Evolutionary conservation across 192 early-diverging fungal species (phyloP), one percentile per base, ranked within the genome.

Genomic region (Gaertneriomyces sp.): DNA sequence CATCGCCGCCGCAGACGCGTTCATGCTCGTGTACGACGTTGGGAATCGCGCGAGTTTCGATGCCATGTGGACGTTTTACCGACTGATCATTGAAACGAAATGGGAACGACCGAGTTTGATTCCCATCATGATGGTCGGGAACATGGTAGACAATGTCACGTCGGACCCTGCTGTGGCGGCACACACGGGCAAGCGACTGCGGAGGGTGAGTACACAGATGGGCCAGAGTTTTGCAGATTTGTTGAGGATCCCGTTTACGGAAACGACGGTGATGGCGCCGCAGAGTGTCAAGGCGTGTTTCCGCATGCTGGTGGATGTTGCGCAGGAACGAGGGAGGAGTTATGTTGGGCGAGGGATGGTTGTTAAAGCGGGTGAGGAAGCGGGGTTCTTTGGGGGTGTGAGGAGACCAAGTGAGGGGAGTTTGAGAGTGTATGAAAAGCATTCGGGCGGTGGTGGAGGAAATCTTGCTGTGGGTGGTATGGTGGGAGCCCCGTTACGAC

Each of bases 21-120:
- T 76, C 61, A 69, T 76, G 57, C 58, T 76, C 11, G 68, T 76
- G 0, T 76, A 76, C 67, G 72, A 76, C 54, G 75, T 76, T 0
- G 72, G 66, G 39, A 64, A 72, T 42, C 62, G 63, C 12, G 42
- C 38, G n/a, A 56, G 56, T 8, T 75, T 75, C 45, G 73, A 76
- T 19, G 67, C 63, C 6, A 59, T 76, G 12, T 76, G 73, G 61
- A 45, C 38, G 2, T 70, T 76, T 33, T 74, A 65, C 62, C 51
- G 61, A 3, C 42, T 42, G 17, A 69, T 76, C 38, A 25, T 69
- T 5, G 66, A 74, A 60, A 45, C 61, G 33, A 74, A 76, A 52
- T 64, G 66, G 9, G 54, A 42, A 7, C 44, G 58, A 16, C 68
- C 75, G 4, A 39, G 11, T n/a, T 4, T 58, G 8, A 60, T 76